phyloP scores from a whole-genome alignment of 164 flowering plant genomes.

The Dillenia turbinata region DNA sequence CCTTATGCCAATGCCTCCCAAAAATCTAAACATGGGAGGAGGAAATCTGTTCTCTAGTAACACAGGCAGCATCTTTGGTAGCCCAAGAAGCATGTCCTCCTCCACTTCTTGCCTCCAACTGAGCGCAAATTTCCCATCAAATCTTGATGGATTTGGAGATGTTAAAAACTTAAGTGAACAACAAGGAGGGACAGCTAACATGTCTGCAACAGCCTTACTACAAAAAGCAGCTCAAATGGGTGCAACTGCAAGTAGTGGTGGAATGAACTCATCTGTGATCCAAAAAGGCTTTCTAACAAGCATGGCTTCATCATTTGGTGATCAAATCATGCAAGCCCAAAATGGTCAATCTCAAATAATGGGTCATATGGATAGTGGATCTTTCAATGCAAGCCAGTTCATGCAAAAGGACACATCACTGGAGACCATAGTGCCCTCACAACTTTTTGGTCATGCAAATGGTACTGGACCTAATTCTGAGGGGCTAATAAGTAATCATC shows the following conservation, averaged over 20 bases:
- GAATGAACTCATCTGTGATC: slow-evolving; percentile 20
- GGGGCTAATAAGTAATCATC: slow-evolving; percentile 9
- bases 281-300: slow-evolving; percentile 16
- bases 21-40: slow-evolving; percentile 8
- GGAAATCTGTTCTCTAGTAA: slow-evolving; percentile 4
- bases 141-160: background rate
- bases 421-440: slow-evolving; percentile 7
- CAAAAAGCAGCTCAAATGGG: slow-evolving; percentile 72
- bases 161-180: slow-evolving; percentile 5
- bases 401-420: slow-evolving; percentile 14
- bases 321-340: slow-evolving; percentile 16
- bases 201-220: slow-evolving; percentile 54
- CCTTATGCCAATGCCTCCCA: slow-evolving; percentile 8
- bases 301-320: slow-evolving; percentile 26
- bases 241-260: slow-evolving; percentile 31
- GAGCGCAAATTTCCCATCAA: background rate
- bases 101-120: slow-evolving; percentile 10
- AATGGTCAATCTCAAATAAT: slow-evolving; percentile 18
- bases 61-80: slow-evolving; percentile 3
- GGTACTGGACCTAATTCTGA: slow-evolving; percentile 1
- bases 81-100: slow-evolving; percentile 1
- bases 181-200: slow-evolving; percentile 17
- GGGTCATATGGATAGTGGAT: slow-evolving; percentile 16
- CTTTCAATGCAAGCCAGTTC: slow-evolving; percentile 19
- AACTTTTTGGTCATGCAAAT: slow-evolving; percentile 14